Percentiles rank a stretch among this genome's conserved stretches.
Evolutionary conservation across 2,329 filamentous ascomycete genomes (phyloP).

Genomic region (Periconia macrospinosa): DNA sequence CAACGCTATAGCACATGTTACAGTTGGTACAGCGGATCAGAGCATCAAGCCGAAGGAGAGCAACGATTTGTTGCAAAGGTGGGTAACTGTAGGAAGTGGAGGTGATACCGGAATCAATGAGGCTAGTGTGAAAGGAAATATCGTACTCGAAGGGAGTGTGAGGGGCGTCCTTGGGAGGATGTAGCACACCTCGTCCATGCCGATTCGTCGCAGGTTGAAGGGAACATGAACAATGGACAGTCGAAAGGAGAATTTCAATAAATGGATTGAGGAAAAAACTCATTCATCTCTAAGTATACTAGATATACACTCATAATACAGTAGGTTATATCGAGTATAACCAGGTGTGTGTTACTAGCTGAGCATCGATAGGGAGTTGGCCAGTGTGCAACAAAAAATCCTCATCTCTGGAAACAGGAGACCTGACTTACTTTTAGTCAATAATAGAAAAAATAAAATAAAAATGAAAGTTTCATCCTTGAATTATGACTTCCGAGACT

Average conservation of each 20-base stretch:
- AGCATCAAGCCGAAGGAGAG: conserved; percentile 90
- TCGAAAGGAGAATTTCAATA: not conserved
- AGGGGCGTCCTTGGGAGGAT: conserved; percentile 44
- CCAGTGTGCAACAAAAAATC: no score
- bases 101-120: conserved; percentile 58
- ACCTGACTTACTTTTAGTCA: no score
- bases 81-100: conserved; percentile 65
- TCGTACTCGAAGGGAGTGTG: conserved; percentile 59
- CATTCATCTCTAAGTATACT: not conserved
- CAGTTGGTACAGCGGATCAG: conserved; percentile 76
- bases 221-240: not conserved
- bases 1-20: conserved; percentile 84
- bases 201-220: not conserved
- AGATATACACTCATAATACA: no score
- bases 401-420: no score
- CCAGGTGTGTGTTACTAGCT: no score
- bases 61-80: conserved; percentile 77
- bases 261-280: not conserved
- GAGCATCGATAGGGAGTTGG: no score
- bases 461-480: no score
- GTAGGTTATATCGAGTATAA: no score
- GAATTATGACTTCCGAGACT: no score
- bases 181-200: conserved; percentile 12
- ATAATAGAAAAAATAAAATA: no score
- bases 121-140: conserved; percentile 55